Evolutionary conservation across 352 stramenopile genomes (phyloP).

Genomic region (Phytophthora lateralis): DNA sequence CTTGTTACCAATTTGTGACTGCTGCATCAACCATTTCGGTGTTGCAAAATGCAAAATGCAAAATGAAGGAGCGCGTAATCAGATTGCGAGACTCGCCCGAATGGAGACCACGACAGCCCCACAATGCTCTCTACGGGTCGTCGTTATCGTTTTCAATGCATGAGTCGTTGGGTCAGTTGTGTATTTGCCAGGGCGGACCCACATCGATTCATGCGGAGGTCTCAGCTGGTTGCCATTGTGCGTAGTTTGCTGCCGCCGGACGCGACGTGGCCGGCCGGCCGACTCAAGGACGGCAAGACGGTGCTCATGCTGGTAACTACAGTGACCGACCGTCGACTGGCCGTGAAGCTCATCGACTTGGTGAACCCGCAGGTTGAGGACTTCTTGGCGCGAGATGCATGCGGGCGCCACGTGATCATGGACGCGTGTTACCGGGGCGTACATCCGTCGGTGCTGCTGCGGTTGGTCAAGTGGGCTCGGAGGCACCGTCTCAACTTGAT

Average conservation of each 20-base stretch:
- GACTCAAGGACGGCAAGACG: constrained; percentile 8
- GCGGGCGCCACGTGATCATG: constrained; percentile 20
- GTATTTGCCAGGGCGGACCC: not conserved
- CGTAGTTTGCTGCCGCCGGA: constrained; percentile 1
- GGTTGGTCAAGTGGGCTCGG: constrained; percentile 16
- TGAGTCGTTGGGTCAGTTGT: not conserved
- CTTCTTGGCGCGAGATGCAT: constrained; percentile 12
- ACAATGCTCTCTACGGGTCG: no score
- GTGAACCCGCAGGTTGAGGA: constrained; percentile 1
- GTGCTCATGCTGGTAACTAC: constrained; percentile 16
- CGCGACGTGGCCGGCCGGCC: constrained; percentile 4
- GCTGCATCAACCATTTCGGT: no score
- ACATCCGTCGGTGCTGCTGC: constrained; percentile 10
- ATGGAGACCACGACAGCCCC: no score
- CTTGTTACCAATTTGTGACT: not conserved
- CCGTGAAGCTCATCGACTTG: constrained; percentile 20
- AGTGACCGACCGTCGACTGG: constrained; percentile 7
- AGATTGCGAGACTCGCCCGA: no score
- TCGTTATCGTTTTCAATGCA: no score
- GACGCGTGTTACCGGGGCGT: constrained; percentile 12
- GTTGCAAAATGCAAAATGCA: no score
- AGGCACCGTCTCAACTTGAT: constrained; percentile 11
- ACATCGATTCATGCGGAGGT: constrained; percentile 5
- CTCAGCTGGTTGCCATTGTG: constrained; percentile 4
- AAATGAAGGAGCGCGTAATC: no score